These are phyloP conservation scores for Harringtonia lauricola DNA, from an alignment of 2,329 filamentous ascomycete genomes.

Conservation along the genomic window DNA sequence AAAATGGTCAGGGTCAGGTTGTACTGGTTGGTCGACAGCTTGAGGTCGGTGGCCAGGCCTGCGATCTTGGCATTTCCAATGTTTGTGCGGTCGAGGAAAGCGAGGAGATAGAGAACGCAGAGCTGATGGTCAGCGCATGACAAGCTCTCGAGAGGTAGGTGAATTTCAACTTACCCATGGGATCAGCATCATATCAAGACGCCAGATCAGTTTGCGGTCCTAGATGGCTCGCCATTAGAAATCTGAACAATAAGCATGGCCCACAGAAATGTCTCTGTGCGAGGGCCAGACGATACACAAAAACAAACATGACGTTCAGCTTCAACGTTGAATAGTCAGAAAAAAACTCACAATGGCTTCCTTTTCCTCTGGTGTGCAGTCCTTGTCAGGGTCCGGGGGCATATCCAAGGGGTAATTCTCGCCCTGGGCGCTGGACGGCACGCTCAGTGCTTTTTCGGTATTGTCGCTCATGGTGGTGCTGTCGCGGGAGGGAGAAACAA, in stretches of 20 bases:
- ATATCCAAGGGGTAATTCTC: constrained; percentile 6
- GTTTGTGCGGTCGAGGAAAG: constrained; percentile 67
- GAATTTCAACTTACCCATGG: constrained; percentile 20
- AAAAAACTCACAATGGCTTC: constrained; percentile 18
- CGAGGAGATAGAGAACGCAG: constrained; percentile 61
- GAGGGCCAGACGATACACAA: neutral
- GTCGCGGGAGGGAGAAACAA: neutral
- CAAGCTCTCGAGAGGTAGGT: neutral
- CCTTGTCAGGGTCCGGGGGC: constrained; percentile 20
- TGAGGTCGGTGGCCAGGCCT: constrained; percentile 41
- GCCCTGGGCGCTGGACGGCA: constrained; percentile 1
- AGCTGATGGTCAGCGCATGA: constrained; percentile 30
- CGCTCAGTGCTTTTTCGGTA: constrained; percentile 10
- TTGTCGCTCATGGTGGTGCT: constrained; percentile 7
- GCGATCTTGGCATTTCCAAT: constrained; percentile 61
- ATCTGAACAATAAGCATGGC: too few species aligned
- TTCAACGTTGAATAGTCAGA: too few species aligned
- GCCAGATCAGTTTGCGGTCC: constrained; percentile 21
- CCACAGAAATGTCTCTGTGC: too few species aligned
- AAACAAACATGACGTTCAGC: neutral
- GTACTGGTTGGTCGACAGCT: constrained; percentile 54
- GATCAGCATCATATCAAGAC: constrained; percentile 22
- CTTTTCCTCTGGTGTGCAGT: constrained; percentile 18
- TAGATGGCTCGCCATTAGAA: too few species aligned
- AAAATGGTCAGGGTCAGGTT: constrained; percentile 72